Conservation (phyloP, 2,329 filamentous ascomycete genomes). For the Hymenoscyphus linearis region DNA sequence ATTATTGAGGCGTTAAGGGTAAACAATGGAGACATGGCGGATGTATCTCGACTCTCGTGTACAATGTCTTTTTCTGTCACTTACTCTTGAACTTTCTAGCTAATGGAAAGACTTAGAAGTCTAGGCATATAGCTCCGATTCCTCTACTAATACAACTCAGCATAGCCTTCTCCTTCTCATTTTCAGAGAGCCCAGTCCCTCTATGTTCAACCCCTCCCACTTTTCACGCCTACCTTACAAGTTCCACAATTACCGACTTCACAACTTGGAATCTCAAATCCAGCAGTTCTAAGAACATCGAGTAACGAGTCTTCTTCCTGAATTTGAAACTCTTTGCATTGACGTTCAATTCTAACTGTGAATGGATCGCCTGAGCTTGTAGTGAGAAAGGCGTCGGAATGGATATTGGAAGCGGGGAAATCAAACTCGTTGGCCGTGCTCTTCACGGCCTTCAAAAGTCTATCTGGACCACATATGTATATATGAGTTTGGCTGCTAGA, state of each 20-base stretch:
- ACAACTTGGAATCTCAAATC: conserved; percentile 38
- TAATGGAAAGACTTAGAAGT: no score
- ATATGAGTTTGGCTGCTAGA: conserved; percentile 50
- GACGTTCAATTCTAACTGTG: conserved; percentile 46
- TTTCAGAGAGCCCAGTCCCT: conserved; percentile 34
- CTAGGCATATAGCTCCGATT: neutral
- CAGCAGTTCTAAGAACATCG: conserved; percentile 36
- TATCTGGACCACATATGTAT: conserved; percentile 55
- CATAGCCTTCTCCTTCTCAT: conserved; percentile 29
- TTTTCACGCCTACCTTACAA: conserved; percentile 36
- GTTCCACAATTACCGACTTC: conserved; percentile 41
- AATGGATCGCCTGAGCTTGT: conserved; percentile 54
- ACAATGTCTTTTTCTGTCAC: no score
- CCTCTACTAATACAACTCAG: conserved; percentile 21
- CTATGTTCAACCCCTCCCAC: conserved; percentile 36
- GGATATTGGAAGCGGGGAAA: conserved; percentile 46
- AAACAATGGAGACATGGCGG: no score
- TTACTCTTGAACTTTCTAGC: no score
- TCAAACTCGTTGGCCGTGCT: conserved; percentile 37
- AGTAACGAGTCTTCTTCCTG: conserved; percentile 37
- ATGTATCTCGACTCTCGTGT: no score
- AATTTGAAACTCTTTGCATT: conserved; percentile 37
- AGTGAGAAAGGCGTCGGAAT: conserved; percentile 57
- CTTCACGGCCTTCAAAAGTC: conserved; percentile 50
- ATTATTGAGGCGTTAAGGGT: no score